Conservation (phyloP, 1,284 basidiomycete genomes). For the Filobasidium uniguttulatum region DNA sequence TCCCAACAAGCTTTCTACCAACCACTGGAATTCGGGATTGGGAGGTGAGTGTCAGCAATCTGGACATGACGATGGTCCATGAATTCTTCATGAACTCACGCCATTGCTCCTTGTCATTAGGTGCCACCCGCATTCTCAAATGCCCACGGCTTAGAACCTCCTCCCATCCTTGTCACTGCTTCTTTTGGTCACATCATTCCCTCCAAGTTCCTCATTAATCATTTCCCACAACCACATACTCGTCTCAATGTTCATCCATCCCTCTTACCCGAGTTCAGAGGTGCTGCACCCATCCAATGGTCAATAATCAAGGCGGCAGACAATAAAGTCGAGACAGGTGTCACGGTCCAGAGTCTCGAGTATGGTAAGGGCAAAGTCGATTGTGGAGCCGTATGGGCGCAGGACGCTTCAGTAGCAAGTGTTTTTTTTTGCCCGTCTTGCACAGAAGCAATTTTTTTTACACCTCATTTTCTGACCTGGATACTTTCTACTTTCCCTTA, state of each 20-base stretch:
- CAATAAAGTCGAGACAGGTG: conserved; percentile 45
- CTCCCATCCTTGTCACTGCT: conserved; percentile 59
- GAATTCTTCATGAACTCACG: no score
- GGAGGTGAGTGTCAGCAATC: neutral
- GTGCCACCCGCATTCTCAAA: conserved; percentile 33
- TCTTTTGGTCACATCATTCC: conserved; percentile 87
- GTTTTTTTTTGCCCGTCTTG: no score
- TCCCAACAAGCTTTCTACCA: conserved; percentile 15
- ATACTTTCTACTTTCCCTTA: neutral
- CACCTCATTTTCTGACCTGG: no score
- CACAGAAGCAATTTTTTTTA: no score
- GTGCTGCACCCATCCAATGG: conserved; percentile 85
- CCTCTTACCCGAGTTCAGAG: conserved; percentile 72
- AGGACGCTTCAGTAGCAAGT: conserved; percentile 6
- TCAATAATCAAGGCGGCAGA: conserved; percentile 48
- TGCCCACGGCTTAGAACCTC: conserved; percentile 38
- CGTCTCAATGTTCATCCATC: conserved; percentile 90
- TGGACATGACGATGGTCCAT: neutral
- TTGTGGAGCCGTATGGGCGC: conserved; percentile 35
- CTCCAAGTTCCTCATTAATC: conserved; percentile 44
- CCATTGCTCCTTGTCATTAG: no score
- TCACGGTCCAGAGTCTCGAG: conserved; percentile 45
- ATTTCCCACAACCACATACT: conserved; percentile 46
- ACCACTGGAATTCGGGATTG: conserved; percentile 17
- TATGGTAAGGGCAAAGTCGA: conserved; percentile 33